These are phyloP conservation scores for Cichorium intybus DNA, from an alignment of 140 eudicot genomes.

Conservation along the genomic window DNA sequence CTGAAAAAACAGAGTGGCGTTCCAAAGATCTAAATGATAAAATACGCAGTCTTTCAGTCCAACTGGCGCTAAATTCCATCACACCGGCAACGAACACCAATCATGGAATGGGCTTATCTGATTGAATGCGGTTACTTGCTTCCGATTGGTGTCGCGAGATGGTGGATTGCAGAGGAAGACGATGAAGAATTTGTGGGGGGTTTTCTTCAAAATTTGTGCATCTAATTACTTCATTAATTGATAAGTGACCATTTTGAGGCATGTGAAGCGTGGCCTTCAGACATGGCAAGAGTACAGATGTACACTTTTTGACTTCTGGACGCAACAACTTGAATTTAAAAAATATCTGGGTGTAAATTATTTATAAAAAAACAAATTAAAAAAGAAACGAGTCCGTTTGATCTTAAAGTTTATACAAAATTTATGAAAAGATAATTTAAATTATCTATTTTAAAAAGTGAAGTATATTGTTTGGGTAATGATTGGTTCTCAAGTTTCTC, in stretches of 20 bases:
- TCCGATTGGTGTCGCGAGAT: constrained; percentile 16
- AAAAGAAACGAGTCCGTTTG: too few species aligned
- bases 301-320: background rate
- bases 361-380: too few species aligned
- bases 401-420: too few species aligned
- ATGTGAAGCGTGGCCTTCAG: constrained; percentile 20
- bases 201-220: constrained; percentile 11
- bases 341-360: background rate
- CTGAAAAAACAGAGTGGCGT: constrained; percentile 5
- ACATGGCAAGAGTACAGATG: constrained; percentile 12
- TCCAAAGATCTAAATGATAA: constrained; percentile 14
- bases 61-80: constrained; percentile 2
- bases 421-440: too few species aligned
- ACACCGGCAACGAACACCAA: constrained; percentile 4
- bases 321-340: background rate
- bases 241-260: constrained; percentile 21
- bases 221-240: constrained; percentile 8
- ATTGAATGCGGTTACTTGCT: constrained; percentile 7
- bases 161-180: constrained; percentile 18
- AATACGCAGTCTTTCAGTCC: background rate
- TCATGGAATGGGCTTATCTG: background rate
- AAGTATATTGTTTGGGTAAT: too few species aligned
- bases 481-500: too few species aligned
- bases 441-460: too few species aligned
- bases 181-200: background rate